Conservation (phyloP, 495 filamentous ascomycete species). For the Hypoxylon rickii region DNA sequence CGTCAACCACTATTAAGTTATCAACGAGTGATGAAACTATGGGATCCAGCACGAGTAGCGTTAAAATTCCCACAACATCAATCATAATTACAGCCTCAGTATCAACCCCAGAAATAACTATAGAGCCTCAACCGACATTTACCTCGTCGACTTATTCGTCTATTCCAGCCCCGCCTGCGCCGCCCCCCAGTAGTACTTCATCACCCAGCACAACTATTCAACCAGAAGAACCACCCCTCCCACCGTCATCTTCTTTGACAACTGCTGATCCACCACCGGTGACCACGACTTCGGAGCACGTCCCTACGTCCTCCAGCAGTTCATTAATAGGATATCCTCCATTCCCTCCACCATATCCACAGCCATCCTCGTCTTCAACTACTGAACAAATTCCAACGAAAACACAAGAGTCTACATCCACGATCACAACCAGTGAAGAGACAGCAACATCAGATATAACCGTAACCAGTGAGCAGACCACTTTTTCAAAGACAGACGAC, state of each 20-base stretch:
- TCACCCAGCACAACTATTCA: not conserved
- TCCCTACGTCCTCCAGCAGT: too few relatives aligned
- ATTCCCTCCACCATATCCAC: not conserved
- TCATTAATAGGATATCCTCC: too few relatives aligned
- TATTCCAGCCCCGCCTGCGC: not conserved
- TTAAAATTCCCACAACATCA: not conserved
- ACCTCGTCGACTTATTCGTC: not conserved
- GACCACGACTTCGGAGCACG: too few relatives aligned
- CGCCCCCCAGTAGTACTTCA: slow-evolving; percentile 1
- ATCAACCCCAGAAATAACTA: not conserved
- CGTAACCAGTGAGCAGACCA: not conserved
- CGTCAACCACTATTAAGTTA: not conserved
- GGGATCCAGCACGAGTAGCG: not conserved
- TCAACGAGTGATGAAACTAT: not conserved
- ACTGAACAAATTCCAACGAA: too few relatives aligned
- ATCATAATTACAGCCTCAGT: not conserved
- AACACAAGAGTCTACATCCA: too few relatives aligned
- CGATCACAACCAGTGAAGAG: too few relatives aligned
- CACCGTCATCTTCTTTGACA: too few relatives aligned
- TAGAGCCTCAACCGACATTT: not conserved
- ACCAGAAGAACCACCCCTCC: too few relatives aligned
- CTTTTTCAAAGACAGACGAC: not conserved
- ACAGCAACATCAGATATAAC: too few relatives aligned
- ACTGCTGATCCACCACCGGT: too few relatives aligned
- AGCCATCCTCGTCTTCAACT: not conserved